Evolutionary conservation across 441 rosid species (phyloP), one percentile per base, ranked within the genome.

Genomic region (Viola pubescens): DNA sequence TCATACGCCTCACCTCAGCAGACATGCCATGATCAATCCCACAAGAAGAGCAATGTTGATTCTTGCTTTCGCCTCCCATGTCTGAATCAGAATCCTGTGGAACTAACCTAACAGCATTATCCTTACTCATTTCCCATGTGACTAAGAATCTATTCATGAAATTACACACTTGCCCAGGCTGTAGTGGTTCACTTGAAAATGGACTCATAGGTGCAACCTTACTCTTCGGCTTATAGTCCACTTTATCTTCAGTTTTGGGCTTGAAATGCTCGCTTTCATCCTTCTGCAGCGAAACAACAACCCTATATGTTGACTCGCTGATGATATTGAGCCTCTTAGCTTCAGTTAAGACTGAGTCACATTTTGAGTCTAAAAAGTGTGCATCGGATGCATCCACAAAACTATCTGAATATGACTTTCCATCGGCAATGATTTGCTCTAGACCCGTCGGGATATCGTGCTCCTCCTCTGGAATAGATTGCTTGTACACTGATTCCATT

Each of bases 81-180:
- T 56, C 62, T 63, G 61, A 0, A 40, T 64, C 64, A 59, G 14
- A 54, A 43, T 39, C 75, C 19, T 59, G 65, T 46, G 66, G 61
- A 62, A 48, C 65, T 37, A n/a, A 45, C 47, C 19, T 10, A 4
- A 47, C n/a, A 51, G 49, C 9, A 56, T 16, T 19, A 43, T 60
- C 56, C 54, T 77, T 59, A 37, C 68, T 68, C 48, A 70, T 46
- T 61, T 71, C 75, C 98, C 96, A 94, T 9, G 75, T 75, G 72
- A 94, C 67, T 34, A 79, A 67, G 73, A 84, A 84, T 55, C 97
- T 81, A 72, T 77, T 88, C 95, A 89, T 86, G 68, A 88, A 89
- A 67, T 74, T 79, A 52, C 81, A 79, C 59, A 54, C 53, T 71
- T 75, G 69, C 56, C 88, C 94, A 52, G 76, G 78, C 54, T 9